Conservation (phyloP, 305 asterid genomes). For the Fraxinus sp. region DNA sequence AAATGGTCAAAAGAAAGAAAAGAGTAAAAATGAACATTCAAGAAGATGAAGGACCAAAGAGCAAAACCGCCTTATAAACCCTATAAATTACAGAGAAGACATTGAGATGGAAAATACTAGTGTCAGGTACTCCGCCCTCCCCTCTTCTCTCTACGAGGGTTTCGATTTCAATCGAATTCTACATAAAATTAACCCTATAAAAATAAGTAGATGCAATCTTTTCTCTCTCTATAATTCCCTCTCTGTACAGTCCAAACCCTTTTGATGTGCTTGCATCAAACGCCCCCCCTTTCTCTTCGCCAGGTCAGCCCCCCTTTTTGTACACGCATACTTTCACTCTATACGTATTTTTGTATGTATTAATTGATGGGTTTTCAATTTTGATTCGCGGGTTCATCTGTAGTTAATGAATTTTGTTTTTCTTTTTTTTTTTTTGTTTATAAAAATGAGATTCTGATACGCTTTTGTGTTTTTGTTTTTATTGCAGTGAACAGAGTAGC, state of each 20-base stretch:
- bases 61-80: conserved; percentile 46
- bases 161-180: not conserved
- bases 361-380: conserved; percentile 24
- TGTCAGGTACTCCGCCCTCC: conserved; percentile 29
- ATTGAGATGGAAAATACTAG: not conserved
- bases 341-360: not conserved
- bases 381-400: conserved; percentile 16
- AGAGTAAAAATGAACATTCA: not conserved
- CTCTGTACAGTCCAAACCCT: conserved; percentile 46
- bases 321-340: not conserved
- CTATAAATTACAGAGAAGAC: conserved; percentile 3
- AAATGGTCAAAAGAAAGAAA: not conserved
- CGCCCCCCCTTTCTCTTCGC: conserved; percentile 22
- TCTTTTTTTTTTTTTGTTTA: not conserved
- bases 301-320: conserved; percentile 33
- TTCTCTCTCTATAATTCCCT: conserved; percentile 3
- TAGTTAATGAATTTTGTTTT: conserved; percentile 13
- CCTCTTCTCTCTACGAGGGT: conserved; percentile 10
- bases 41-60: conserved; percentile 29
- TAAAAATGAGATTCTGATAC: conserved; percentile 29
- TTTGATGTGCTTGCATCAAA: conserved; percentile 46
- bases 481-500: conserved; percentile 48
- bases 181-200: not conserved
- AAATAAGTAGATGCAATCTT: not conserved
- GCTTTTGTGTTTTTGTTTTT: not conserved